Evolutionary conservation across 2,329 filamentous ascomycete genomes (phyloP), one percentile per base, ranked within the genome.

Genomic region (Fusarium gaditjirri): DNA sequence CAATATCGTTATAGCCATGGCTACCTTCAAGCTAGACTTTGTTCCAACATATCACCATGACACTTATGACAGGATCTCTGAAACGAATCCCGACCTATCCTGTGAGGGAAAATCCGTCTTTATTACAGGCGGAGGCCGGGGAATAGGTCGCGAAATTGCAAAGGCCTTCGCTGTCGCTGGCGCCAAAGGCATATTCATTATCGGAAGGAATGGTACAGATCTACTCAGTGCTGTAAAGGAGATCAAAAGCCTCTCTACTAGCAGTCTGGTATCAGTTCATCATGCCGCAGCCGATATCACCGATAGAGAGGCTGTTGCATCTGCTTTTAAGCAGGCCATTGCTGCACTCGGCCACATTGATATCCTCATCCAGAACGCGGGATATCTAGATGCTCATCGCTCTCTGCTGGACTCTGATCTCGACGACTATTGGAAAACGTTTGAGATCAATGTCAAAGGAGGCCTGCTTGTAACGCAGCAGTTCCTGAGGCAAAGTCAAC

Each of bases 391-490:
- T 19, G 59, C 25, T n/a, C 59, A 62, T 25, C 19, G 23, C 4
- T 41, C 59, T 25, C 27, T 62, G 11, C 19, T 14, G n/a, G 54
- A 62, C 12, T 62, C 54, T 0, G 23, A 62, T 17, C 29, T 31
- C 7, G 59, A 47, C 9, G 59, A 62, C 35, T 62, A 42, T 8
- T 62, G 59, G 59, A 60, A 36, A 6, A 41, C 42, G 1, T 62
- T 62, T 8, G 59, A 62, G 25, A 35, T 62, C 3, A 60, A 62
- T 12, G 59, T 62, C 29, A 60, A 60, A 25, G 59, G 59, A 49
- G 42, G 25, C 21, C 54, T 62, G 1, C 27, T 39, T 6, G 59
- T 60, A 10, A 17, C 46, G 3, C 43, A 47, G 10, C 14, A 60
- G n/a, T 62, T 60, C 12, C 42, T 62, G 7, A 47, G 60, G 54